Conservation (phyloP, 75 land plant genomes). For the Larix kaempferi region DNA sequence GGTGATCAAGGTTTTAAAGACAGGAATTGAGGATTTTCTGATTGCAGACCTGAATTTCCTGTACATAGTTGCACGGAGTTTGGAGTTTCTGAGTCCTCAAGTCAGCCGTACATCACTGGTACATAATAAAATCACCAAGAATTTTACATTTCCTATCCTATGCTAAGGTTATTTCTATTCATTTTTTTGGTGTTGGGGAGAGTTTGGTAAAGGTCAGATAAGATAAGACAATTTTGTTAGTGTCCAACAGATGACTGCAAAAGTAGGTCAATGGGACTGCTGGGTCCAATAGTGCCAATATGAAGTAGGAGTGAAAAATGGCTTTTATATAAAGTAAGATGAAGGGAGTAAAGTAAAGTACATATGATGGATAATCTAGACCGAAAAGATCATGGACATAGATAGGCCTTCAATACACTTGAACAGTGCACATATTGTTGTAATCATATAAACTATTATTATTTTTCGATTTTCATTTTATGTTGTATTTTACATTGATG, state of each 20-base stretch:
- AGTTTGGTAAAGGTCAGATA: not conserved
- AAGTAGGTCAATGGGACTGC: too few species aligned
- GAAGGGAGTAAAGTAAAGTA: not conserved
- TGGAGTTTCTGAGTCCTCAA: slow-evolving; percentile 96
- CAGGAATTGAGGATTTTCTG: slow-evolving; percentile 91
- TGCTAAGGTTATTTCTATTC: not conserved
- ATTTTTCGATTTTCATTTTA: not conserved
- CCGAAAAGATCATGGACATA: not conserved
- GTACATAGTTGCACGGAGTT: slow-evolving; percentile 77
- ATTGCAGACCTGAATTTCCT: slow-evolving; percentile 94
- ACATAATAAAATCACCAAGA: slow-evolving; percentile 1
- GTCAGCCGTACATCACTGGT: slow-evolving; percentile 89
- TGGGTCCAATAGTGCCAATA: too few species aligned
- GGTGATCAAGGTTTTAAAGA: slow-evolving; percentile 96
- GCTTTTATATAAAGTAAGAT: too few species aligned
- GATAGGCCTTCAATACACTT: not conserved
- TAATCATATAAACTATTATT: not conserved
- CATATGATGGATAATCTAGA: not conserved
- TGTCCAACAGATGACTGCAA: too few species aligned
- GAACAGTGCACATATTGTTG: not conserved
- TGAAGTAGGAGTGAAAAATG: too few species aligned
- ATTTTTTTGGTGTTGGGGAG: not conserved
- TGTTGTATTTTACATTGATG: not conserved
- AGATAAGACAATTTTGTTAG: too few species aligned
- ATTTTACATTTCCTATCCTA: not conserved